phyloP scores from a whole-genome alignment of 176 grass and related monocot genomes.

The Rhynchospora pubera region DNA sequence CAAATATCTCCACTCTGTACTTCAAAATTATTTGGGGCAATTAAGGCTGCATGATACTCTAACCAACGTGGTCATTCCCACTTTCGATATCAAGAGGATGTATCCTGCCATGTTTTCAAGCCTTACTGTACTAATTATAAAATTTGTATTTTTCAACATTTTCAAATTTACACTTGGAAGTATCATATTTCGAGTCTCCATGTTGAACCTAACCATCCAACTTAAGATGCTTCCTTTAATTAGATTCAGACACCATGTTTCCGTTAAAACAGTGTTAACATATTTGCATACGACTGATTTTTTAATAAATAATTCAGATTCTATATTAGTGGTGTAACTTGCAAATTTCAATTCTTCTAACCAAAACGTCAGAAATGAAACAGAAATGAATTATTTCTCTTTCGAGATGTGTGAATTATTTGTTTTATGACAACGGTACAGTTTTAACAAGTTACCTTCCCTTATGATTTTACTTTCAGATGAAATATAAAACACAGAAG shows the following conservation, averaged over 20 bases:
- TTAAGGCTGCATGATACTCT: constrained; percentile 31
- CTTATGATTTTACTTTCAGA: constrained; percentile 20
- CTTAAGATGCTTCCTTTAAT: too few species aligned
- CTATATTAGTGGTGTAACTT: too few species aligned
- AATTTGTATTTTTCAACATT: background rate
- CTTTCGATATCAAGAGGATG: constrained; percentile 48
- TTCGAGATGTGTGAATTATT: background rate
- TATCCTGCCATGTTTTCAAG: constrained; percentile 65
- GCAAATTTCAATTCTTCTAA: too few species aligned
- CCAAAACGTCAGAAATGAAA: too few species aligned
- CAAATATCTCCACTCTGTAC: constrained; percentile 46
- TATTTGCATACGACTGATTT: too few species aligned
- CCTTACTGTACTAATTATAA: constrained; percentile 35
- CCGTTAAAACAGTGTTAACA: too few species aligned
- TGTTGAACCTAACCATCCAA: too few species aligned
- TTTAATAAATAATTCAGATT: too few species aligned
- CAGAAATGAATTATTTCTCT: background rate
- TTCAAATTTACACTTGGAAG: too few species aligned
- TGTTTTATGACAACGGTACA: background rate
- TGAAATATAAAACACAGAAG: constrained; percentile 29
- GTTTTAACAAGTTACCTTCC: background rate
- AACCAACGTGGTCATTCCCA: constrained; percentile 50
- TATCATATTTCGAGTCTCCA: too few species aligned
- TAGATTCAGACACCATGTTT: too few species aligned
- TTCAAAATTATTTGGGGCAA: constrained; percentile 32